Evolutionary conservation across 2,329 filamentous ascomycete species (phyloP).

Genomic region (Penicillium nordicum): DNA sequence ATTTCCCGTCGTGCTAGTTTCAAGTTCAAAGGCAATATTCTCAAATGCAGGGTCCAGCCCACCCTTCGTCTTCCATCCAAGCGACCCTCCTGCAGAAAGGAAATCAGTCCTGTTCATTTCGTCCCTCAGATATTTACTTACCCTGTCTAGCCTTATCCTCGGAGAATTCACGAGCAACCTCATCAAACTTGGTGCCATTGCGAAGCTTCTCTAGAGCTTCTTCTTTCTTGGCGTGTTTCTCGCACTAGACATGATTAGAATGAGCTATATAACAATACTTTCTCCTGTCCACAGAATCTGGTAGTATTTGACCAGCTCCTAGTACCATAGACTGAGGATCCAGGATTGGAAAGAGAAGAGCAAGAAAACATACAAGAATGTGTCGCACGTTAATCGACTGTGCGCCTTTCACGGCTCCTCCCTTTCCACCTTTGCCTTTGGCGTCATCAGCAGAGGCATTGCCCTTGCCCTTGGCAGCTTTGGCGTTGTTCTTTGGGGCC

Average conservation of each 20-base stretch:
- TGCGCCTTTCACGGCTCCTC: constrained; percentile 51
- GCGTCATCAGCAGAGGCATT: constrained; percentile 31
- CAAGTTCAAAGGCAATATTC: constrained; percentile 60
- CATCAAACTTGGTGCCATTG: constrained; percentile 61
- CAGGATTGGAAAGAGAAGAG: not conserved
- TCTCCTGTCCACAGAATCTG: not conserved
- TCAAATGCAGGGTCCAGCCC: constrained; percentile 58
- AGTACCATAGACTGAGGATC: not conserved
- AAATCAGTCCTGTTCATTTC: not conserved
- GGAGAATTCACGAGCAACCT: constrained; percentile 61
- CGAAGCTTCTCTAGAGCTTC: constrained; percentile 60
- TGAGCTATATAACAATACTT: not conserved
- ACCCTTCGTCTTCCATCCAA: constrained; percentile 62
- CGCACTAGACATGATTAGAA: constrained; percentile 43
- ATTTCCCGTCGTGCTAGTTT: constrained; percentile 58
- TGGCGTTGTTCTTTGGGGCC: constrained; percentile 44
- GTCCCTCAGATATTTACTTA: constrained; percentile 20
- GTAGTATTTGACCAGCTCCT: not conserved
- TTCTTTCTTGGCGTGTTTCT: constrained; percentile 64
- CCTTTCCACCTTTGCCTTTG: constrained; percentile 29
- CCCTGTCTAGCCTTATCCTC: constrained; percentile 63
- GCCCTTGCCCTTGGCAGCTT: constrained; percentile 32
- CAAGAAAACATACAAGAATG: constrained; percentile 50
- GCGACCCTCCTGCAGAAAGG: constrained; percentile 50
- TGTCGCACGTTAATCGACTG: constrained; percentile 64